Percentiles rank a stretch among this genome's conserved stretches.
Conservation (phyloP, 2,329 filamentous ascomycete species). For the Diaporthe aspalathi region DNA sequence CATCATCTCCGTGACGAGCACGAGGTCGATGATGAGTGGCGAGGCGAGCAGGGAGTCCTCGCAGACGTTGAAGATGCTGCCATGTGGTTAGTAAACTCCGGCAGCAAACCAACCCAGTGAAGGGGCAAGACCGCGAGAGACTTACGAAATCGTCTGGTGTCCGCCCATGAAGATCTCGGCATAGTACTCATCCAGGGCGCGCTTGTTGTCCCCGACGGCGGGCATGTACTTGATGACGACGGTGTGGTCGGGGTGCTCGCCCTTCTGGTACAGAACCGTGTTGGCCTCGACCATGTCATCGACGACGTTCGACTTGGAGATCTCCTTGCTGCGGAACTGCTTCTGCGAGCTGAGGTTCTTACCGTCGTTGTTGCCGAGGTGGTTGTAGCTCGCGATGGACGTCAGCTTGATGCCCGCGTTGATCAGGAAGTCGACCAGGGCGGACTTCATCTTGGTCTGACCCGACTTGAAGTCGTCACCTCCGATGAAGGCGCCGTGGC, state of each 20-base stretch:
- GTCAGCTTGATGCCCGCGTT: slow-evolving; percentile 98
- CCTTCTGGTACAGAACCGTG: slow-evolving; percentile 86
- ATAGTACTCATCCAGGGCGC: slow-evolving; percentile 98
- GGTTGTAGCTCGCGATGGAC: slow-evolving; percentile 98
- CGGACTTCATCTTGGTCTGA: slow-evolving; percentile 99
- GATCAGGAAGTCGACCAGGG: slow-evolving; percentile 97
- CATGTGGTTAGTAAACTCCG: slow-evolving; percentile 35
- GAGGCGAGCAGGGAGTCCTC: slow-evolving; percentile 97
- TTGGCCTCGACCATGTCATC: slow-evolving; percentile 99
- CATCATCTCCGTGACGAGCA: slow-evolving; percentile 96
- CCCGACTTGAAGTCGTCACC: slow-evolving; percentile 99
- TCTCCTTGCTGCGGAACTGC: slow-evolving; percentile 99
- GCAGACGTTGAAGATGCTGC: slow-evolving; percentile 95
- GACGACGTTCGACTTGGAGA: slow-evolving; percentile 98
- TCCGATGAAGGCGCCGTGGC: slow-evolving; percentile 89
- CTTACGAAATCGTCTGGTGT: slow-evolving; percentile 92
- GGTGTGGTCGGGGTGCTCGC: slow-evolving; percentile 96
- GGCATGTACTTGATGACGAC: slow-evolving; percentile 99
- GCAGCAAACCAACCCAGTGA: slow-evolving; percentile 3
- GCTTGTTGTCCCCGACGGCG: slow-evolving; percentile 98
- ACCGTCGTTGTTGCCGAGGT: slow-evolving; percentile 99
- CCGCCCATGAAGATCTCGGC: slow-evolving; percentile 99
- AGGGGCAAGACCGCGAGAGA: slow-evolving; percentile 37
- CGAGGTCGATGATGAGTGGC: slow-evolving; percentile 96
- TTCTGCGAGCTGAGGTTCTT: slow-evolving; percentile 98